Evolutionary conservation across 129 eudicot genomes (phyloP).

Genomic region (Silybum marianum): DNA sequence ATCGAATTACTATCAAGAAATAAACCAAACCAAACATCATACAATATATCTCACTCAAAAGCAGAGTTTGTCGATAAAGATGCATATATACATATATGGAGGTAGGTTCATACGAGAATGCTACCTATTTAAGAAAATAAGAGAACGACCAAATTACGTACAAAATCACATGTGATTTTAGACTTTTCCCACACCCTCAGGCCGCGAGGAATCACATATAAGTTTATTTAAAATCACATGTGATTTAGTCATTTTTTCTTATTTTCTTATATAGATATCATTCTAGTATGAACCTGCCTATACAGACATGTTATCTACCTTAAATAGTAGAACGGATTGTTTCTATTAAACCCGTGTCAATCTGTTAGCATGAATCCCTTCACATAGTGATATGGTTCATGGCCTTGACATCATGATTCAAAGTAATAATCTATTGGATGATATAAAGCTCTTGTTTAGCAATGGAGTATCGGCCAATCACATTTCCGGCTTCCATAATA

Average conservation of each 20-base stretch:
- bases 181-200: no score
- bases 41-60: background rate
- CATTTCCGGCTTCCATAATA: conserved; percentile 57
- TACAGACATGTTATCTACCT: background rate
- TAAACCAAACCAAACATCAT: background rate
- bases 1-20: background rate
- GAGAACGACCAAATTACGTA: no score
- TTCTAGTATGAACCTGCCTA: no score
- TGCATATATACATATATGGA: background rate
- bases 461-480: conserved; percentile 72
- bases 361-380: background rate
- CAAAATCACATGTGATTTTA: no score
- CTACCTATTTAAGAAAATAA: no score
- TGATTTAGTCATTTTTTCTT: no score
- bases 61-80: background rate
- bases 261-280: no score
- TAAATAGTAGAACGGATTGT: background rate
- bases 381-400: background rate
- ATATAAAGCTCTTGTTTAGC: conserved; percentile 81
- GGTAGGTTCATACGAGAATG: no score
- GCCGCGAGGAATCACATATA: no score
- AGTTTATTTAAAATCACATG: no score
- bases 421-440: conserved; percentile 37
- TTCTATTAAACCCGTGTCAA: background rate
- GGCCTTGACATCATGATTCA: conserved; percentile 22